These are phyloP conservation scores for Crassisporium funariophilum DNA, from an alignment of 768 basidiomycete genomes.

Conservation along the genomic window DNA sequence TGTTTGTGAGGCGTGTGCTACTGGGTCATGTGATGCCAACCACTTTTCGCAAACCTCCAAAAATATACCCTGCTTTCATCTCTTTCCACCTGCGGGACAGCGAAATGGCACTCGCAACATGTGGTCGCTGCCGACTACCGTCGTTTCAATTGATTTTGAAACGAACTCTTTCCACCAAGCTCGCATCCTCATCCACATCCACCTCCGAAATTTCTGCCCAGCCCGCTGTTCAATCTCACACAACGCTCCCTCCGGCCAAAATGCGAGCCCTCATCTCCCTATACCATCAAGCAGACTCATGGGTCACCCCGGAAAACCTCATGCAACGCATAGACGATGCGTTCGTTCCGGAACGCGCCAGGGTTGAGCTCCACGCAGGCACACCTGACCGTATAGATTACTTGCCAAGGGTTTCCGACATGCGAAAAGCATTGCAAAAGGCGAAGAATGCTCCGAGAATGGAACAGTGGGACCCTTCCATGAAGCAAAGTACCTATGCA, in stretches of 20 bases:
- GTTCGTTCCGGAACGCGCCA: constrained; percentile 38
- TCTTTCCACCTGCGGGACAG: too few relatives aligned
- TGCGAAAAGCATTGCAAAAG: constrained; percentile 2
- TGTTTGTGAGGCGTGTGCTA: too few relatives aligned
- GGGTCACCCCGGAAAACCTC: constrained; percentile 74
- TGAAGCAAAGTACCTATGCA: not conserved
- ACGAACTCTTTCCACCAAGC: constrained; percentile 7
- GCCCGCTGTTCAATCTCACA: constrained; percentile 22
- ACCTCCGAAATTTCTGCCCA: constrained; percentile 15
- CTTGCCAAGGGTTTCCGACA: constrained; percentile 1
- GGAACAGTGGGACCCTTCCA: constrained; percentile 37
- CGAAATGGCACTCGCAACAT: not conserved
- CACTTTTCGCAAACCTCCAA: too few relatives aligned
- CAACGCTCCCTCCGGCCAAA: constrained; percentile 53
- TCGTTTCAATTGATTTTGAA: not conserved
- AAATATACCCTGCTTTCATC: too few relatives aligned
- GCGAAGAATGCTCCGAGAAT: constrained; percentile 34
- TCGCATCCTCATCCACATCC: constrained; percentile 18
- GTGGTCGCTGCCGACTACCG: not conserved
- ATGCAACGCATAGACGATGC: constrained; percentile 63
- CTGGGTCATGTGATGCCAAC: too few relatives aligned
- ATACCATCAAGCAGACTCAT: constrained; percentile 74
- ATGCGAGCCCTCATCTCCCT: constrained; percentile 75
- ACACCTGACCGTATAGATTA: constrained; percentile 1
- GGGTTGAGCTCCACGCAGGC: not conserved